phyloP scores from a whole-genome alignment of 179 eudicot genomes.

The Dionaea muscipula region DNA sequence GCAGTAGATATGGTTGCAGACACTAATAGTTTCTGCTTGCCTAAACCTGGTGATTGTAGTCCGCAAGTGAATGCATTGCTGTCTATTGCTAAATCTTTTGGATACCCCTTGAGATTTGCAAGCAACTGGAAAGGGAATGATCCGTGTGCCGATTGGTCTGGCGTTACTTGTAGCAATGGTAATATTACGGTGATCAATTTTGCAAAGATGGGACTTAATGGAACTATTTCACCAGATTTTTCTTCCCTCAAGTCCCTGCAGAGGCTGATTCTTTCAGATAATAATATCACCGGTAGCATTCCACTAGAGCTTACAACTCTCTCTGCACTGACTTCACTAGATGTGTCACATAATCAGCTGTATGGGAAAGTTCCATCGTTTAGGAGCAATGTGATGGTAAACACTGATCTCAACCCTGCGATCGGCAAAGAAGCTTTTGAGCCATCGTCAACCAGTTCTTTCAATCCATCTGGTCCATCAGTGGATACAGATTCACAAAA shows the following conservation, averaged over 20 bases:
- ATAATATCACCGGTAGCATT: conserved; percentile 10
- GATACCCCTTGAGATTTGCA: conserved; percentile 11
- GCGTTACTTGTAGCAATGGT: conserved; percentile 11
- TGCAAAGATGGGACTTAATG: conserved; percentile 12
- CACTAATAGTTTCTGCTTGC: conserved; percentile 10
- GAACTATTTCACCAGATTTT: conserved; percentile 13
- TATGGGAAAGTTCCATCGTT: conserved; percentile 14
- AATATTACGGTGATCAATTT: conserved; percentile 13
- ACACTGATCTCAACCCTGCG: conserved; percentile 7
- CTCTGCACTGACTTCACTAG: conserved; percentile 7
- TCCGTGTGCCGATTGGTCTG: conserved; percentile 14
- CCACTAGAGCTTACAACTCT: conserved; percentile 12
- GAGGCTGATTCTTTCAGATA: conserved; percentile 10
- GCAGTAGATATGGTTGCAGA: not conserved
- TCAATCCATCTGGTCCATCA: not conserved
- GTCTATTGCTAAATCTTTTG: conserved; percentile 8
- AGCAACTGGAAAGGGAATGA: conserved; percentile 13
- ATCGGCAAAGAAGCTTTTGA: conserved; percentile 9
- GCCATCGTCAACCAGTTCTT: conserved; percentile 1
- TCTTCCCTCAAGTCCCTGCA: conserved; percentile 9
- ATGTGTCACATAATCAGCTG: conserved; percentile 10
- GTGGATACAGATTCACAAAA: not conserved
- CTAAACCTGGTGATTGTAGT: conserved; percentile 12
- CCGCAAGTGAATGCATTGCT: conserved; percentile 11
- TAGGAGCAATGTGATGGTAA: conserved; percentile 3